phyloP scores from a whole-genome alignment of 1,139 yeast genomes.

The Blastobotrys ciferrii region DNA sequence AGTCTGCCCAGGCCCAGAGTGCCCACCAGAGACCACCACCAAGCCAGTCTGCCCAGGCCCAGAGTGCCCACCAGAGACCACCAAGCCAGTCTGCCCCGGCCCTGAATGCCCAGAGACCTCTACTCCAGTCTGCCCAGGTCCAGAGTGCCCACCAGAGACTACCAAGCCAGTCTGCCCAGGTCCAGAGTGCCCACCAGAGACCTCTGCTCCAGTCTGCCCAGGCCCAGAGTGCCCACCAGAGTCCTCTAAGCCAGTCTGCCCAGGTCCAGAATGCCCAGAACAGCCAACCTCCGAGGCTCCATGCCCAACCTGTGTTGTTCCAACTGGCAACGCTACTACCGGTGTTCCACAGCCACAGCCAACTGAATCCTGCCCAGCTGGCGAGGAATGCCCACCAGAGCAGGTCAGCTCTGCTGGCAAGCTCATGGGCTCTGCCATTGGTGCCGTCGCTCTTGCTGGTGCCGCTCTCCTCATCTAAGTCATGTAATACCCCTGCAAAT shows the following conservation, averaged over 20 bases:
- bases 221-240: slow-evolving; percentile 5
- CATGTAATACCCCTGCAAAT: slow-evolving; percentile 3
- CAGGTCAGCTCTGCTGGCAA: slow-evolving; percentile 16
- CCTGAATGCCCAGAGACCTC: slow-evolving; percentile 4
- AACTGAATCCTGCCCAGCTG: slow-evolving; percentile 1
- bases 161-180: slow-evolving; percentile 3
- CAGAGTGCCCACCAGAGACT: slow-evolving; percentile 2
- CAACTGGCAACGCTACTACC: background rate
- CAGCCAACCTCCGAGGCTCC: background rate
- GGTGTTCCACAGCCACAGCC: slow-evolving; percentile 4
- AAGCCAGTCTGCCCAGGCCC: slow-evolving; percentile 8
- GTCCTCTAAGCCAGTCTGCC: slow-evolving; percentile 4
- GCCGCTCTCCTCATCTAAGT: slow-evolving; percentile 22
- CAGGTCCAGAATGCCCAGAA: background rate
- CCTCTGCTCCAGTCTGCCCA: slow-evolving; percentile 11
- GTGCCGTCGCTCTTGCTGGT: slow-evolving; percentile 23
- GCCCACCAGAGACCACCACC: slow-evolving; percentile 7
- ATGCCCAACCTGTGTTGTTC: no score
- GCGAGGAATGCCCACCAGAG: slow-evolving; percentile 1
- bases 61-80: slow-evolving; percentile 4
- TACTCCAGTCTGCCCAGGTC: slow-evolving; percentile 7
- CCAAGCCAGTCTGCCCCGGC: slow-evolving; percentile 10
- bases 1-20: slow-evolving; percentile 1
- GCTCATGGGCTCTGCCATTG: slow-evolving; percentile 19
- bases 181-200: slow-evolving; percentile 2